A percentile compares a stretch with the other conserved stretches of the same genome.
phyloP scores from a whole-genome alignment of 169 alveolate genomes.

The Cryptosporidium canis region DNA sequence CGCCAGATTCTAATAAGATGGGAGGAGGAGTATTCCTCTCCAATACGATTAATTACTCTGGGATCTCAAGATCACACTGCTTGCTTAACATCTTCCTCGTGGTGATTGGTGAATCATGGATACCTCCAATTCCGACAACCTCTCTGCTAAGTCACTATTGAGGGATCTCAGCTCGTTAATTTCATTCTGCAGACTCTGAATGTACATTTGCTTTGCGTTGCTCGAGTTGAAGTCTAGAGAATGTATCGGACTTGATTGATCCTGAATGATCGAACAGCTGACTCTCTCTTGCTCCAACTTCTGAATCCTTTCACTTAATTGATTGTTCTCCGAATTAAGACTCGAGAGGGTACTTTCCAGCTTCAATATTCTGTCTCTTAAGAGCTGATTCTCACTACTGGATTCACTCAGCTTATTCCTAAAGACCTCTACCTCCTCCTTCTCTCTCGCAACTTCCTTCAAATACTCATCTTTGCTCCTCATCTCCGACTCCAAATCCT shows the following conservation, averaged over 20 bases:
- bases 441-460: neutral
- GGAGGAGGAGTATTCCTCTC: too few species aligned
- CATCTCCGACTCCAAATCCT: neutral
- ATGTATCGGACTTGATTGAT: neutral
- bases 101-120: neutral
- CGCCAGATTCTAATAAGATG: too few species aligned
- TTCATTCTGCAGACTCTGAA: slow-evolving; percentile 57
- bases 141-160: slow-evolving; percentile 45
- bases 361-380: neutral
- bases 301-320: slow-evolving; percentile 2
- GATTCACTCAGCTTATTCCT: neutral
- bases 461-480: neutral
- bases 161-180: slow-evolving; percentile 11
- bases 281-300: neutral
- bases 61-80: neutral
- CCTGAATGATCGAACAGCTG: too few species aligned
- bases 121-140: slow-evolving; percentile 42
- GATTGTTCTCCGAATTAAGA: neutral
- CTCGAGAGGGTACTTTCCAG: neutral
- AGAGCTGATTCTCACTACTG: neutral
- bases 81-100: neutral
- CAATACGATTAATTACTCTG: too few species aligned
- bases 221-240: neutral
- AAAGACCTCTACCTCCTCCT: neutral
- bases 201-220: slow-evolving; percentile 37